Evolutionary conservation across 768 basidiomycete species (phyloP).

Genomic region (Tricholoma furcatifolium): DNA sequence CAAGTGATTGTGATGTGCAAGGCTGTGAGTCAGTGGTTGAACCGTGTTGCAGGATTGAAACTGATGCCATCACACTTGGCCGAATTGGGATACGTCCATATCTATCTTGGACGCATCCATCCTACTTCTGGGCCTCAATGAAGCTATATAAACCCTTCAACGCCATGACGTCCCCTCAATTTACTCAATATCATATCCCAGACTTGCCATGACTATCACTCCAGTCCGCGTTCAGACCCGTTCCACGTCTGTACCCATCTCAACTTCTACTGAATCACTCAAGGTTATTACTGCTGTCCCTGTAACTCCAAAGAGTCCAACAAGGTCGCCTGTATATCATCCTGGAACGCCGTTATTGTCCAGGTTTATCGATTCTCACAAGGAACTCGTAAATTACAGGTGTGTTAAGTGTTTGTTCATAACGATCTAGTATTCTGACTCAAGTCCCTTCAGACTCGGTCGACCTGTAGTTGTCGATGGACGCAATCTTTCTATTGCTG

Average conservation of each 20-base stretch:
- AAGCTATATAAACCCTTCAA: constrained; percentile 12
- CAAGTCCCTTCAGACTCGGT: constrained; percentile 47
- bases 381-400: constrained; percentile 67
- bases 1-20: background rate
- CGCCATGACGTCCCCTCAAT: constrained; percentile 6
- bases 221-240: constrained; percentile 19
- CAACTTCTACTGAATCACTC: constrained; percentile 20
- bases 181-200: background rate
- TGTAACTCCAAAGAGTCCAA: constrained; percentile 14
- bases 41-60: constrained; percentile 6
- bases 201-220: constrained; percentile 23
- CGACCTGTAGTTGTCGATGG: constrained; percentile 66
- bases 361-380: constrained; percentile 56
- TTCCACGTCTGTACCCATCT: constrained; percentile 17
- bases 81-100: background rate
- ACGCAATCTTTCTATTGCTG: constrained; percentile 68
- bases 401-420: constrained; percentile 28
- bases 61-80: constrained; percentile 3
- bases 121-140: background rate
- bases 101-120: background rate
- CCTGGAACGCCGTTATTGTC: constrained; percentile 40
- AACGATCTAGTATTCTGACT: background rate
- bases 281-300: constrained; percentile 22
- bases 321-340: constrained; percentile 15
- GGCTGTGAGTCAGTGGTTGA: background rate